These are phyloP conservation scores for Tephrocybe sp. DNA, from an alignment of 768 basidiomycete genomes.

Conservation along the genomic window DNA sequence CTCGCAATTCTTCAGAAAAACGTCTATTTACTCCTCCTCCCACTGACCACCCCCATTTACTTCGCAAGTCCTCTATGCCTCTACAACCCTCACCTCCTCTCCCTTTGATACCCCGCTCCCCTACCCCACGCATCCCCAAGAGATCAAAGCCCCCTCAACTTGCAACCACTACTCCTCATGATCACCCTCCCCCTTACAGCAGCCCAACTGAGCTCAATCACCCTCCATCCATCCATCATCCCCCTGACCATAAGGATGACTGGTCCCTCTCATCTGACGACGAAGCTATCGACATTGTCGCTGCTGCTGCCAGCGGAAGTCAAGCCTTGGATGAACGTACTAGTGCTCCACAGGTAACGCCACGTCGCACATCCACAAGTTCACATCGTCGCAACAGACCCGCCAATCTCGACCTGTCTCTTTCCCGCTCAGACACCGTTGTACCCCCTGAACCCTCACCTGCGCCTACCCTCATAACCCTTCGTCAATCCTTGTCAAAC, in stretches of 20 bases:
- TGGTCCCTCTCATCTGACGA: constrained; percentile 86
- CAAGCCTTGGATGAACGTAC: constrained; percentile 83
- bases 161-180: constrained; percentile 28
- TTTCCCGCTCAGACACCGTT: constrained; percentile 33
- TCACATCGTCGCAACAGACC: constrained; percentile 53
- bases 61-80: constrained; percentile 39
- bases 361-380: constrained; percentile 25
- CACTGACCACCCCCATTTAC: constrained; percentile 29
- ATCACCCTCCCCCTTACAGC: constrained; percentile 68
- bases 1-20: constrained; percentile 45
- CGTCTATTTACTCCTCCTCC: constrained; percentile 48
- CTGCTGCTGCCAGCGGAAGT: constrained; percentile 79
- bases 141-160: constrained; percentile 31
- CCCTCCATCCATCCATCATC: constrained; percentile 33
- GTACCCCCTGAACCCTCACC: constrained; percentile 53
- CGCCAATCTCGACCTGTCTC: constrained; percentile 62
- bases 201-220: constrained; percentile 29
- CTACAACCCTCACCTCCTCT: constrained; percentile 26
- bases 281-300: constrained; percentile 80
- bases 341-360: constrained; percentile 45
- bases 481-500: constrained; percentile 60
- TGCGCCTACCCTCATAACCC: constrained; percentile 57
- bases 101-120: constrained; percentile 40
- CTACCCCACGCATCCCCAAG: constrained; percentile 32
- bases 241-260: constrained; percentile 51